Evolutionary conservation across 2,329 filamentous ascomycete genomes (phyloP), one percentile per base, ranked within the genome.

Genomic region (Chaetomiaceae sp.): DNA sequence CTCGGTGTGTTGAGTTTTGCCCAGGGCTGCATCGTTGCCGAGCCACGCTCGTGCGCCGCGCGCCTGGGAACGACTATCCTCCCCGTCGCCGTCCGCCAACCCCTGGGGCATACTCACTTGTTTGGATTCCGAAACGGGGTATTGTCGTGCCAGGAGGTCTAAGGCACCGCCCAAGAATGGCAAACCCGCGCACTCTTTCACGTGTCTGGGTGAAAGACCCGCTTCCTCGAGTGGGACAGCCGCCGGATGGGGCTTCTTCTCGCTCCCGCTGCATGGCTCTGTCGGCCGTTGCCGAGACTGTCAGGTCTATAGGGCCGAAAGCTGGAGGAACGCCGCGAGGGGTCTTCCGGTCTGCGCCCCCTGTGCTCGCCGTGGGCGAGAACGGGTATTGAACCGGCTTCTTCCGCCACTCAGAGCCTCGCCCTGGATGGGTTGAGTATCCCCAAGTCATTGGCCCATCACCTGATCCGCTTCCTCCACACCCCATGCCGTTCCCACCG

Each of bases 241-340:
- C 29, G 38, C 52, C 55, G 57, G 57, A 56, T 61, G 56, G n/a
- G n/a, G 57, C 47, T 57, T 58, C 59, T 58, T 59, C 58, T 61
- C 51, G 45, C 51, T 56, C 51, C 46, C 50, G 45, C 52, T 59
- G 59, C 55, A 60, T 58, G 52, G 55, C 46, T 59, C 54, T 64
- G 59, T 63, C 63, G 63, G 64, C 62, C 57, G 60, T 62, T 61
- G 60, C 65, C 63, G 61, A 63, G 59, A 55, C 62, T 57, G 56
- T 61, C 54, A 62, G 58, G 54, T 54, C 58, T 61, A 59, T 64
- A 66, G 64, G 63, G 60, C 66, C 65, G 64, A 66, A 62, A 51
- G 53, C 59, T 57, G 56, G 53, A 64, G 43, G 43, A 51, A 23
- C 20, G 38, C 47, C 53, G 55, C 55, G 54, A 49, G 34, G 27